Conservation (phyloP, 257 asterid genomes). For the Penstemon eatonii region DNA sequence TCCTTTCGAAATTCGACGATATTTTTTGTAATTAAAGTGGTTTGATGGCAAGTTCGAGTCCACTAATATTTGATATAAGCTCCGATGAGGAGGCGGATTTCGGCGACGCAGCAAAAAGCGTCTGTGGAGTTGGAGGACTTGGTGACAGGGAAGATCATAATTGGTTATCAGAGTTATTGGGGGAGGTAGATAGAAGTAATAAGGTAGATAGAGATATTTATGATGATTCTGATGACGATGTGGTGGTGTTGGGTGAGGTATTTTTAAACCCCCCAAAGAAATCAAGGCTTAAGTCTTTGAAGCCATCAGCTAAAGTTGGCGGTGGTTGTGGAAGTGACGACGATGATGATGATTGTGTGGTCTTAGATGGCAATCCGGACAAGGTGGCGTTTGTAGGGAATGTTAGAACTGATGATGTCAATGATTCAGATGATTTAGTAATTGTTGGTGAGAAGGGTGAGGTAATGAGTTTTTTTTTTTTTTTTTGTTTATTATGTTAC, state of each 20-base stretch:
- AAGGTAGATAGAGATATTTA: conserved; percentile 37
- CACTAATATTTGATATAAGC: conserved; percentile 54
- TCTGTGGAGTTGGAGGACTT: conserved; percentile 29
- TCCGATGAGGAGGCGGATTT: conserved; percentile 71
- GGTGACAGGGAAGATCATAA: conserved; percentile 48
- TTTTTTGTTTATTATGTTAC: conserved; percentile 2
- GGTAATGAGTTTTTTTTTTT: conserved; percentile 39
- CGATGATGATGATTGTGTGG: conserved; percentile 64
- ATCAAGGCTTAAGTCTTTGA: conserved; percentile 25
- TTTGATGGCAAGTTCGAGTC: conserved; percentile 48
- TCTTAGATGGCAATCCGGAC: conserved; percentile 77
- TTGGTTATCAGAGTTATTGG: conserved; percentile 60
- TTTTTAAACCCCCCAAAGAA: conserved; percentile 32
- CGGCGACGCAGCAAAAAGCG: conserved; percentile 29
- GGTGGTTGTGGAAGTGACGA: not conserved
- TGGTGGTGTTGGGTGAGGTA: conserved; percentile 47
- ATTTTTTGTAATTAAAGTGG: conserved; percentile 21
- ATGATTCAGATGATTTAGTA: conserved; percentile 64
- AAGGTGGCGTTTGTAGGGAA: conserved; percentile 36
- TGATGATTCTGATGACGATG: conserved; percentile 63
- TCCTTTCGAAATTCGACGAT: conserved; percentile 14
- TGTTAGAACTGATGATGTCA: conserved; percentile 22
- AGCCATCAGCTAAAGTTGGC: conserved; percentile 15
- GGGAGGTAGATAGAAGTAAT: conserved; percentile 39
- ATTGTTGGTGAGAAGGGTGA: conserved; percentile 83